phyloP scores from a whole-genome alignment of 2,329 filamentous ascomycete species.

The Ceratocystis destructans region DNA sequence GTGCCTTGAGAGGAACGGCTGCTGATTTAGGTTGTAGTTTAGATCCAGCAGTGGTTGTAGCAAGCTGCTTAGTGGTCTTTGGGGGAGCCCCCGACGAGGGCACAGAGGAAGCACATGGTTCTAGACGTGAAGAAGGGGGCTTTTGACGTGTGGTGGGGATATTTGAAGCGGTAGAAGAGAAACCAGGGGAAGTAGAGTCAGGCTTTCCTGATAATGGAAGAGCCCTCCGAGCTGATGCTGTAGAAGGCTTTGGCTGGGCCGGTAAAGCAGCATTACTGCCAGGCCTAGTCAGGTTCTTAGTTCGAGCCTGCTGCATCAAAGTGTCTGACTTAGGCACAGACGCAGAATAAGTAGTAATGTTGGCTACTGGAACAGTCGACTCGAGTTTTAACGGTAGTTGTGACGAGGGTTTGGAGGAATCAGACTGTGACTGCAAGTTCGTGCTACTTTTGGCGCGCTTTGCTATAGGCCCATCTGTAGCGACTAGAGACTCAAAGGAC shows the following conservation, averaged over 20 bases:
- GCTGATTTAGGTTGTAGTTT: neutral
- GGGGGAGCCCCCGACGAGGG: neutral
- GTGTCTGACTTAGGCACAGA: neutral
- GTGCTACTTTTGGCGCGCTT: neutral
- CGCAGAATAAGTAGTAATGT: neutral
- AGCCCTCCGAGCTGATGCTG: neutral
- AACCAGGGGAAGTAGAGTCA: neutral
- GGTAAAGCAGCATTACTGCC: neutral
- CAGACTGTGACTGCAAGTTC: neutral
- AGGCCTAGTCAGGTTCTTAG: neutral
- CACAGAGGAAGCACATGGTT: neutral
- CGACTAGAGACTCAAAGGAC: neutral
- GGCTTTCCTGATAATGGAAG: neutral
- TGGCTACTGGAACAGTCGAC: neutral
- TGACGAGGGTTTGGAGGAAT: neutral
- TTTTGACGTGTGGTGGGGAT: neutral
- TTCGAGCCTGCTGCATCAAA: neutral
- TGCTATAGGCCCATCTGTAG: constrained; percentile 40
- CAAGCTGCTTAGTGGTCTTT: neutral
- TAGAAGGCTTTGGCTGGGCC: neutral
- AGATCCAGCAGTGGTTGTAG: neutral
- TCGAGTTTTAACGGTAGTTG: neutral
- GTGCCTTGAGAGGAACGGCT: constrained; percentile 2
- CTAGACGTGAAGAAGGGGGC: neutral
- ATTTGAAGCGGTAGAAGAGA: neutral